Conservation (phyloP, 495 filamentous ascomycete genomes). For the Aspergillus sparsus region DNA sequence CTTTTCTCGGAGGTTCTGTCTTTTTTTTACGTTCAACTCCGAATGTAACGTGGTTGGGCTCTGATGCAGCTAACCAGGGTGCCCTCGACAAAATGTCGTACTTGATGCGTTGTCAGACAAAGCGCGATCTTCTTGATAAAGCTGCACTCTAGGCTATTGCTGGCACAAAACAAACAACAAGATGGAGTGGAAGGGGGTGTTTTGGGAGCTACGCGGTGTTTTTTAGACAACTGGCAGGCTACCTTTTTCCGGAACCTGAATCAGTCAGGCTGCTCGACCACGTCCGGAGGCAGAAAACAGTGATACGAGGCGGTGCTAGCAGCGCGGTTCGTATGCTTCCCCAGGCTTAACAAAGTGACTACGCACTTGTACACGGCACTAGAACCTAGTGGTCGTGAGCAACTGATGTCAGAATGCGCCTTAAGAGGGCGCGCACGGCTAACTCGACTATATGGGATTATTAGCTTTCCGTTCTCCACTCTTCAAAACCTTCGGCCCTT, state of each 20-base stretch:
- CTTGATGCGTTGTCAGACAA: constrained; percentile 52
- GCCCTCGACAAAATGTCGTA: constrained; percentile 37
- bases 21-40: constrained; percentile 40
- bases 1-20: constrained; percentile 34
- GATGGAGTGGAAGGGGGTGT: constrained; percentile 1
- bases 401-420: constrained; percentile 1
- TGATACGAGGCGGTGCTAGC: constrained; percentile 37
- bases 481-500: constrained; percentile 19
- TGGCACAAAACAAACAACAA: constrained; percentile 18
- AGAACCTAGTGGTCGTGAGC: background rate
- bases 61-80: constrained; percentile 48
- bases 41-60: constrained; percentile 55
- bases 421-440: constrained; percentile 21
- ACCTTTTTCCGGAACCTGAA: constrained; percentile 24
- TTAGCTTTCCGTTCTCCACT: constrained; percentile 33
- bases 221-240: constrained; percentile 34
- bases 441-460: constrained; percentile 29
- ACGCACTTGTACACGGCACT: constrained; percentile 29
- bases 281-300: constrained; percentile 24
- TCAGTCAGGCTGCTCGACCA: constrained; percentile 29
- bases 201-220: constrained; percentile 36
- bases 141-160: constrained; percentile 30
- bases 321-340: constrained; percentile 20
- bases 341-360: constrained; percentile 24
- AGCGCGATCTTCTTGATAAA: constrained; percentile 32